Evolutionary conservation across 345 rosid species (phyloP).

Genomic region (Murraya paniculata): DNA sequence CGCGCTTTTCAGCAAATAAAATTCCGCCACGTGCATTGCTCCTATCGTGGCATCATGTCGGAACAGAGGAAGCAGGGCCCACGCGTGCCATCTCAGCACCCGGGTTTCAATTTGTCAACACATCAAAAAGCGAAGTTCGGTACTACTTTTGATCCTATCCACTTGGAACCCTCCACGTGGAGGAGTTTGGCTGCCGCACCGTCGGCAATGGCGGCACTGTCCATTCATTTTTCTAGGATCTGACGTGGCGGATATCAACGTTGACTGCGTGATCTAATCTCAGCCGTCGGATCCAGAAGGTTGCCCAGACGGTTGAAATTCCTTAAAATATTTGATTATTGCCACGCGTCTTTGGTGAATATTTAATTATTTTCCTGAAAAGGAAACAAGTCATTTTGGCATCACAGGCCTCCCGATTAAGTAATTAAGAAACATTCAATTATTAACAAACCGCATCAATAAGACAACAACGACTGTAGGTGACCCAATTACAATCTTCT

Average conservation of each 20-base stretch:
- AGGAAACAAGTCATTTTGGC: constrained; percentile 3
- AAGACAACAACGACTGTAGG: neutral
- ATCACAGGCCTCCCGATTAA: neutral
- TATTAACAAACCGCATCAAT: neutral
- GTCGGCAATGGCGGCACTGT: constrained; percentile 37
- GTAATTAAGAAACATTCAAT: neutral
- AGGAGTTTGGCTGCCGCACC: neutral
- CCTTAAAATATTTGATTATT: neutral
- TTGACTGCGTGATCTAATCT: constrained; percentile 8
- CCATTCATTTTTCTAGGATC: constrained; percentile 7
- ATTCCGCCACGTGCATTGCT: constrained; percentile 14
- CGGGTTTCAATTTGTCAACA: constrained; percentile 5
- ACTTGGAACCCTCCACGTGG: constrained; percentile 23
- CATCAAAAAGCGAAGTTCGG: constrained; percentile 10
- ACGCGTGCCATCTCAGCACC: constrained; percentile 17
- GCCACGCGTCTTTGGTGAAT: constrained; percentile 22
- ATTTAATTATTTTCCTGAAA: constrained; percentile 18
- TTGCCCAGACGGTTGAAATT: constrained; percentile 36
- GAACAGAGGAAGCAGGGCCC: constrained; percentile 41
- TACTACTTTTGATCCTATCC: neutral
- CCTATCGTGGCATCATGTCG: constrained; percentile 29
- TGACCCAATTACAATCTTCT: neutral
- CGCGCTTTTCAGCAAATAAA: constrained; percentile 1
- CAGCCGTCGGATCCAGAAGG: constrained; percentile 32
- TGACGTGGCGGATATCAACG: constrained; percentile 22